phyloP scores from a whole-genome alignment of 345 rosid genomes.

The Kernera saxatilis region DNA sequence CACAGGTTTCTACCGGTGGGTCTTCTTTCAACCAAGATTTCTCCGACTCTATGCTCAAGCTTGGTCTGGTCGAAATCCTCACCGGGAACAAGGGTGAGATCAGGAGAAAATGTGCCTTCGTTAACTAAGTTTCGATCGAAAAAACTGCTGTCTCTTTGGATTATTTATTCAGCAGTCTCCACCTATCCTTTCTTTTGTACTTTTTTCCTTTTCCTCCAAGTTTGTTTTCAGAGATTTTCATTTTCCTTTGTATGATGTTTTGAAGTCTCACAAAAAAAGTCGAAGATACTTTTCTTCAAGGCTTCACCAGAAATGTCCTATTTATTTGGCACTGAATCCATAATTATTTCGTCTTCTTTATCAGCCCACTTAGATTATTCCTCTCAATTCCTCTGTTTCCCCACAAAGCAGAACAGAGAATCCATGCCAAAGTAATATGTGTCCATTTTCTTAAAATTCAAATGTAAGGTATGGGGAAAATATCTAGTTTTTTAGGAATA shows the following conservation, averaged over 20 bases:
- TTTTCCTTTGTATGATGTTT: slow-evolving; percentile 2
- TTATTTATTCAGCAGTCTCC: neutral
- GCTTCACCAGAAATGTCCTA: too few species aligned
- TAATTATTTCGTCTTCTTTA: too few species aligned
- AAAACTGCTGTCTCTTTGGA: neutral
- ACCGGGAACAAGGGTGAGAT: slow-evolving; percentile 49
- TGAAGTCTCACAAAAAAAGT: neutral
- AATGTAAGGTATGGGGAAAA: too few species aligned
- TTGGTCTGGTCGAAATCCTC: slow-evolving; percentile 45
- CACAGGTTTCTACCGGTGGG: slow-evolving; percentile 31
- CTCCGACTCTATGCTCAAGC: slow-evolving; percentile 50
- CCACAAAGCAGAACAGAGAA: too few species aligned
- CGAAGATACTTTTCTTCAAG: too few species aligned
- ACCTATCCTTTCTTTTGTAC: neutral
- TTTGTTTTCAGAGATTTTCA: neutral
- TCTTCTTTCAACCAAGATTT: slow-evolving; percentile 42
- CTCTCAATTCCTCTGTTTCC: too few species aligned
- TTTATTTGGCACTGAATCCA: too few species aligned
- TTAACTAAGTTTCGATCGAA: slow-evolving; percentile 6
- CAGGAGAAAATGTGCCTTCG: slow-evolving; percentile 42
- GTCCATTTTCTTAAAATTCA: too few species aligned
- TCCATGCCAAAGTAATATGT: too few species aligned
- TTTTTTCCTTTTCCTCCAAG: neutral
- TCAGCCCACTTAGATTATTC: too few species aligned
- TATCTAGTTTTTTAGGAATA: too few species aligned